These are phyloP conservation scores for Garcileccinum viscosum DNA, from an alignment of 1,284 basidiomycete genomes.

Conservation along the genomic window DNA sequence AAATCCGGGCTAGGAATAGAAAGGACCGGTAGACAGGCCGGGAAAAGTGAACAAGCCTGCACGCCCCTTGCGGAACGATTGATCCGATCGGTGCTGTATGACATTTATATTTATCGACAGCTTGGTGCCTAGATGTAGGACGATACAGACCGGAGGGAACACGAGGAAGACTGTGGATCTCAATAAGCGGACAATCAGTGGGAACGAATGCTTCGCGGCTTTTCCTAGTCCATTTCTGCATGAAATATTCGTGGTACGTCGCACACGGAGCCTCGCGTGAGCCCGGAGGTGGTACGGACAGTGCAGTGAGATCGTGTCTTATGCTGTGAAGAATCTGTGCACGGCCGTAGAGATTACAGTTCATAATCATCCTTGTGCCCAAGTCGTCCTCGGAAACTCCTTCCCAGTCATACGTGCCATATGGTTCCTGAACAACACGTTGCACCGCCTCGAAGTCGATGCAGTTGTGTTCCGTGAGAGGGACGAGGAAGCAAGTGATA, in stretches of 20 bases:
- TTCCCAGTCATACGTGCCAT: conserved; percentile 61
- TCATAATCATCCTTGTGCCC: conserved; percentile 57
- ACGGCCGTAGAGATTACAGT: conserved; percentile 60
- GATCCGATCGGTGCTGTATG: conserved; percentile 39
- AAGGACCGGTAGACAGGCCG: conserved; percentile 55
- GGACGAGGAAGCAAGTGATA: conserved; percentile 67
- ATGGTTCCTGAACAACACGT: conserved; percentile 52
- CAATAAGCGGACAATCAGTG: conserved; percentile 63
- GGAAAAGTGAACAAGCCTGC: conserved; percentile 57
- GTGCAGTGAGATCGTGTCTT: conserved; percentile 67
- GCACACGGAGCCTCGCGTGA: conserved; percentile 52
- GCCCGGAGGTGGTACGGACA: conserved; percentile 57
- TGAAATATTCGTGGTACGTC: conserved; percentile 68
- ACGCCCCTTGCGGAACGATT: conserved; percentile 61
- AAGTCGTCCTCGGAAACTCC: conserved; percentile 53
- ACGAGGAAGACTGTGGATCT: conserved; percentile 51
- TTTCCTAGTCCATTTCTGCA: conserved; percentile 58
- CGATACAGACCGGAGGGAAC: conserved; percentile 52
- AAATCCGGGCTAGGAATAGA: conserved; percentile 67
- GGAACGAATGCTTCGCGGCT: conserved; percentile 51
- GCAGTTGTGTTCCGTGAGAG: conserved; percentile 52
- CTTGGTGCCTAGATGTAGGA: conserved; percentile 36
- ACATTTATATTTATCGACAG: conserved; percentile 23
- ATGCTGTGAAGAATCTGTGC: conserved; percentile 60
- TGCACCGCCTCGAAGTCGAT: conserved; percentile 66